These are phyloP conservation scores for Backusella australiensis DNA, from an alignment of 192 early-diverging fungal species.

Conservation along the genomic window DNA sequence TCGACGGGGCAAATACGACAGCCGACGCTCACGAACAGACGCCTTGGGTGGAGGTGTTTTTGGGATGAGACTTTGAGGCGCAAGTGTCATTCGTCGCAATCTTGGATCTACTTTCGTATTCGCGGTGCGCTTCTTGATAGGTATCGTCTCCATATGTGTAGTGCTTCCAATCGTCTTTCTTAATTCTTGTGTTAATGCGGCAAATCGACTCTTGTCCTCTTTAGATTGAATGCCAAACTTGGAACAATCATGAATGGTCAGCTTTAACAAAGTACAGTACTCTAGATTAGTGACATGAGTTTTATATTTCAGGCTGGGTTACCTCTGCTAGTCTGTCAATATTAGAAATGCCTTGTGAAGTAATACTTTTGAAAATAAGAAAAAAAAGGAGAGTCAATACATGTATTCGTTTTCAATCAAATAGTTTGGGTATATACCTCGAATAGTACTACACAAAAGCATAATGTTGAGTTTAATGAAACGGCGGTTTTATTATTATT, in stretches of 20 bases:
- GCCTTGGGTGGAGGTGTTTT: not conserved
- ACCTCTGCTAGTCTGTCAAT: not conserved
- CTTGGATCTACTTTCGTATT: not conserved
- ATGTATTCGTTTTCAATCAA: not conserved
- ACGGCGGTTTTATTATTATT: not conserved
- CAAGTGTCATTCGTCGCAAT: not conserved
- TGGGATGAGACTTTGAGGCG: not conserved
- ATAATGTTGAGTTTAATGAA: not conserved
- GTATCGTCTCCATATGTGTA: not conserved
- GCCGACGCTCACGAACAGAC: conserved; percentile 1
- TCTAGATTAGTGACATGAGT: not conserved
- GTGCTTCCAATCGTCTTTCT: not conserved
- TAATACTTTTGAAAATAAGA: not conserved
- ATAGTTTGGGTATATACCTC: not conserved
- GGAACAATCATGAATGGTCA: not conserved
- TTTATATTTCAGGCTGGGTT: not conserved
- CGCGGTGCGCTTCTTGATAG: not conserved
- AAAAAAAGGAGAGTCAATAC: not conserved
- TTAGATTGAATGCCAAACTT: not conserved
- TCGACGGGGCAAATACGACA: conserved; percentile 9
- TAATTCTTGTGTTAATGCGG: not conserved
- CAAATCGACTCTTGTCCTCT: not conserved
- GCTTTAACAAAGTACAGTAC: not conserved
- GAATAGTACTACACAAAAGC: not conserved
- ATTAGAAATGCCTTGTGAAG: not conserved